Conservation (phyloP, 257 asterid species). For the Haberlea rhodopensis region DNA sequence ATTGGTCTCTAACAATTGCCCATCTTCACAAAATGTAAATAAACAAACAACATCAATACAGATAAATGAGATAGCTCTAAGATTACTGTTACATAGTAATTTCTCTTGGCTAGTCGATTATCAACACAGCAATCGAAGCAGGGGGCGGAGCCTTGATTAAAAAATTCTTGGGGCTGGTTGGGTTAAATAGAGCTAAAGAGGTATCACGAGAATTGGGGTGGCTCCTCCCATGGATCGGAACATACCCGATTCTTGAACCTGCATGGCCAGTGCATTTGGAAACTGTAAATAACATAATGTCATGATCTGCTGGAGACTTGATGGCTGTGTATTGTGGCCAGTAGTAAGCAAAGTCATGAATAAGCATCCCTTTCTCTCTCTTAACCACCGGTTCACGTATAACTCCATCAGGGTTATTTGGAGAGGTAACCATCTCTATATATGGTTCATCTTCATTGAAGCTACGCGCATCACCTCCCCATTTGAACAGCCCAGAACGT, state of each 20-base stretch:
- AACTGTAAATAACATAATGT: too few species aligned
- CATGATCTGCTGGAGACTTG: too few species aligned
- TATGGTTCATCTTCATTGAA: constrained; percentile 50
- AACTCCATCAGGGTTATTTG: too few species aligned
- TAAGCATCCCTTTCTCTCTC: constrained; percentile 36
- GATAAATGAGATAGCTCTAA: neutral
- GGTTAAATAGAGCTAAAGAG: too few species aligned
- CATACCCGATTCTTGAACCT: too few species aligned
- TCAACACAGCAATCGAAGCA: too few species aligned
- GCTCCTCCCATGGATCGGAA: too few species aligned
- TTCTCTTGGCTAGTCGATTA: too few species aligned
- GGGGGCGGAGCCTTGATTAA: neutral
- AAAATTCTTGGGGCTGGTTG: constrained; percentile 84
- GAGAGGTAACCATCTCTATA: constrained; percentile 73
- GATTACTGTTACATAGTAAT: neutral
- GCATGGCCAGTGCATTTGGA: constrained; percentile 76
- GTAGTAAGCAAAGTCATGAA: too few species aligned
- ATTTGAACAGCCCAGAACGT: constrained; percentile 52
- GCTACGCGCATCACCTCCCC: constrained; percentile 69
- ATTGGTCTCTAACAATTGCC: constrained; percentile 70
- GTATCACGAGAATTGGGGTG: constrained; percentile 82
- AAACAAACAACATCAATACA: constrained; percentile 7
- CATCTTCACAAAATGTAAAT: constrained; percentile 40
- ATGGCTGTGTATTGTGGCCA: too few species aligned
- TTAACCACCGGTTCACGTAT: constrained; percentile 56